Percentiles rank a stretch among this genome's conserved stretches.
Conservation (phyloP, 495 filamentous ascomycete genomes). For the Cudoniella acicularis region DNA sequence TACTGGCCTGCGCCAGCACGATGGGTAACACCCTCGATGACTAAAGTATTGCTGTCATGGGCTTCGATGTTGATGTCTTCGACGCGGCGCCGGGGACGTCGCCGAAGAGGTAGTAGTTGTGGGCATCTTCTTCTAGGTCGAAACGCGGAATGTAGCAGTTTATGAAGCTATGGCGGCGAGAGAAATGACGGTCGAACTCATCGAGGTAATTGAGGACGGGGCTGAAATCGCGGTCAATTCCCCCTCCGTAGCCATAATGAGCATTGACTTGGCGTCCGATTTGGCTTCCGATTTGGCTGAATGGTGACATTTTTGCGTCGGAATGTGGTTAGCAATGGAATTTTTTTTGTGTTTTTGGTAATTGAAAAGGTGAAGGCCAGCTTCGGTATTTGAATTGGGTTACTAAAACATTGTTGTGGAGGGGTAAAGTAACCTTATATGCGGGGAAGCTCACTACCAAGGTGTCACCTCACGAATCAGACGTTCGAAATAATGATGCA, state of each 20-base stretch:
- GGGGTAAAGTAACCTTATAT: too few relatives aligned
- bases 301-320: conserved; percentile 7
- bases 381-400: too few relatives aligned
- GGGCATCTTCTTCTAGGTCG: conserved; percentile 21
- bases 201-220: conserved; percentile 11
- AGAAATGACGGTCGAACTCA: conserved; percentile 19
- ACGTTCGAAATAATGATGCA: too few relatives aligned
- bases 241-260: neutral
- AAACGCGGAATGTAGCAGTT: conserved; percentile 22
- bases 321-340: too few relatives aligned
- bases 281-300: conserved; percentile 2
- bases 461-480: neutral
- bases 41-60: conserved; percentile 16
- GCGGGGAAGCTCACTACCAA: neutral
- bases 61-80: conserved; percentile 19
- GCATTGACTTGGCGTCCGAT: neutral
- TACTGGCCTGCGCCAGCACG: neutral
- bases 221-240: conserved; percentile 16
- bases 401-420: too few relatives aligned
- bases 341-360: too few relatives aligned
- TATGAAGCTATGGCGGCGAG: conserved; percentile 14
- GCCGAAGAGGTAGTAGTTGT: conserved; percentile 19
- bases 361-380: too few relatives aligned
- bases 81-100: conserved; percentile 14
- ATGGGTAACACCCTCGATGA: conserved; percentile 7